Percentiles rank a stretch among this genome's conserved stretches.
Evolutionary conservation across 169 alveolate species (phyloP).

Genomic region (Eimeria praecox): DNA sequence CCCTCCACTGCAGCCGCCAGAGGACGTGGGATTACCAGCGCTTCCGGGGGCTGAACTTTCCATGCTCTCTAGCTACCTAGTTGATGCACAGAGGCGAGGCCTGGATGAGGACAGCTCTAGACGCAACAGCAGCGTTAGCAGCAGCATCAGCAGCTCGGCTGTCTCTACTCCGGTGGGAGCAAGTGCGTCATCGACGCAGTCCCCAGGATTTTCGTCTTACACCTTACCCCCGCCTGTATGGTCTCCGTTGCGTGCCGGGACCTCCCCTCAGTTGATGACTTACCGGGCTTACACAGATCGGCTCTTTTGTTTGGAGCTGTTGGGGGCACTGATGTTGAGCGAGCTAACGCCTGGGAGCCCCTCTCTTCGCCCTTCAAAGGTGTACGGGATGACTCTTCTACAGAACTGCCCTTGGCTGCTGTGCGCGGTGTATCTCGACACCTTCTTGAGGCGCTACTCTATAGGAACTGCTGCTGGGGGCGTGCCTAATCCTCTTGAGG

Average conservation of each 20-base stretch:
- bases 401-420: constrained; percentile 56
- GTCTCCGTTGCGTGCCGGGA: constrained; percentile 62
- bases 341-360: constrained; percentile 69
- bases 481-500: constrained; percentile 63
- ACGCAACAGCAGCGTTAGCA: constrained; percentile 29
- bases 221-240: constrained; percentile 59
- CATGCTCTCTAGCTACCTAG: constrained; percentile 51
- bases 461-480: constrained; percentile 64
- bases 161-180: constrained; percentile 42
- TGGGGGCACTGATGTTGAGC: constrained; percentile 58
- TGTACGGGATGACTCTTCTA: constrained; percentile 31
- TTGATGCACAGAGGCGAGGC: constrained; percentile 18
- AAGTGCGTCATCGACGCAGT: background rate
- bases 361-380: constrained; percentile 41
- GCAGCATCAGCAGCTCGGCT: constrained; percentile 54
- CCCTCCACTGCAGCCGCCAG: constrained; percentile 59
- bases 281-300: constrained; percentile 67
- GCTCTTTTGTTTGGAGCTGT: constrained; percentile 48
- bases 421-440: constrained; percentile 66
- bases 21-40: constrained; percentile 13
- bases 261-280: constrained; percentile 45
- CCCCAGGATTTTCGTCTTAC: background rate
- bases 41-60: constrained; percentile 39
- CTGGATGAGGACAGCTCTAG: constrained; percentile 37
- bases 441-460: constrained; percentile 64